Evolutionary conservation across 139 green algal species (phyloP), one percentile per base, ranked within the genome.

Genomic region (Chlamydomonas asymmetrica): DNA sequence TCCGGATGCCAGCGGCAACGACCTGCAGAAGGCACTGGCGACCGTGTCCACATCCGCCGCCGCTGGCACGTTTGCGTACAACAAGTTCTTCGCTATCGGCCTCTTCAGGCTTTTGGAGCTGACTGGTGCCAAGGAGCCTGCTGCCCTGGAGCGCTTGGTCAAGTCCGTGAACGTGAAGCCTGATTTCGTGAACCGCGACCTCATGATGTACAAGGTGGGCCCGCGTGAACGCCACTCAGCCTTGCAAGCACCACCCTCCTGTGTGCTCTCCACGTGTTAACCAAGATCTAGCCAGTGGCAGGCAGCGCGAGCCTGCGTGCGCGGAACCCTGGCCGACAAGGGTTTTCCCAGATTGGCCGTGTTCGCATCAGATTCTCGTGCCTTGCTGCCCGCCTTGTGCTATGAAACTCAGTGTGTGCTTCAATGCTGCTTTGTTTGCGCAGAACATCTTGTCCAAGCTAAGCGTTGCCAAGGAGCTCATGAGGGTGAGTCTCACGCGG

Each of bases 1-100:
- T 22, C 86, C 91, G 0, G 78, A 88, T 35, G 78, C 82, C 3
- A 65, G 76, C 3, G 90, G 89, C 52, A 78, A 73, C 38, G 89
- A 93, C 20, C 40, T 92, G 67, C 88, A 96, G 82, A 81, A 91
- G 71, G 76, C 78, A 6, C 83, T 98, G 71, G 90, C 85, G 5
- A 29, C 9, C 5, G 84, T 97, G 63, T 84, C 91, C 9, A 79
- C 80, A 38, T 64, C 74, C 10, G 59, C 66, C 27, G 76, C 85
- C 9, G 49, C 66, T 5, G 81, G 78, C 48, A 88, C 87, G 29
- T 93, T 96, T 54, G 73, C 86, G 5, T 98, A 98, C 91, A 95
- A 90, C 78, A 93, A 93, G 63, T 97, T 97, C 78, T 95, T 97
- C 48, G 93, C 92, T 31, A 93, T 98, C 52, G 94, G 94, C 8